Percentiles rank a stretch among this genome's conserved stretches.
Conservation (phyloP, 169 alveolate genomes). For the Eimeria falciformis region DNA sequence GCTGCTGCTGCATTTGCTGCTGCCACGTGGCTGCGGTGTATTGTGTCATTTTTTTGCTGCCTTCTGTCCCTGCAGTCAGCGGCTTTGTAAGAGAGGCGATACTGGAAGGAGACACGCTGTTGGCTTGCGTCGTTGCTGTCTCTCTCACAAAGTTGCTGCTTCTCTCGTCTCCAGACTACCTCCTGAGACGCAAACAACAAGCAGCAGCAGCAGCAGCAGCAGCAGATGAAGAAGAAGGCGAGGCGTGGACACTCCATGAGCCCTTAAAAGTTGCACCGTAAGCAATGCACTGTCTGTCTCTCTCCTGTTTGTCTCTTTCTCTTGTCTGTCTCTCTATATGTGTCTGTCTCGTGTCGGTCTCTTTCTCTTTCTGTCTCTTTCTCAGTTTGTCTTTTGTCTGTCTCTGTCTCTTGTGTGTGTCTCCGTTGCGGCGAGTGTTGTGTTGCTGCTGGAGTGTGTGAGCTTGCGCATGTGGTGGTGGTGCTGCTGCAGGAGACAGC, state of each 20-base stretch:
- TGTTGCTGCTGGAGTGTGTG: no score
- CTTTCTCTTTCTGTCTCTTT: no score
- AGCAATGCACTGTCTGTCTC: no score
- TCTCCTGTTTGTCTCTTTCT: no score
- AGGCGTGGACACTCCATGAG: neutral
- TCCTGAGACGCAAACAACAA: neutral
- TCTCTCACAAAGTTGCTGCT: conserved; percentile 6
- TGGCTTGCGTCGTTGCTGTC: conserved; percentile 24
- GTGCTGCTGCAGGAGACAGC: neutral
- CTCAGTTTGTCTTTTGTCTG: no score
- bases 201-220: neutral
- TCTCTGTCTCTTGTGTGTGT: no score
- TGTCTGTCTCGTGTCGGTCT: no score
- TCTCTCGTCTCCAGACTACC: neutral
- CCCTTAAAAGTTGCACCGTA: no score
- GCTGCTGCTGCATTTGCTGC: neutral
- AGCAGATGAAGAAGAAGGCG: neutral
- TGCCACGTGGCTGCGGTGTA: no score
- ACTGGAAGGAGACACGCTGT: conserved; percentile 7
- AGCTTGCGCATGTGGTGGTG: no score
- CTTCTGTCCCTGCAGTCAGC: neutral
- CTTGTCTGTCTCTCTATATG: no score
- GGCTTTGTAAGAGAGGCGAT: neutral
- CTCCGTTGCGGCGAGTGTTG: no score
- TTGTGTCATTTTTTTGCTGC: neutral